Evolutionary conservation across 805 yeast genomes (phyloP).

Genomic region (Lipomyces spencermartinsiae): DNA sequence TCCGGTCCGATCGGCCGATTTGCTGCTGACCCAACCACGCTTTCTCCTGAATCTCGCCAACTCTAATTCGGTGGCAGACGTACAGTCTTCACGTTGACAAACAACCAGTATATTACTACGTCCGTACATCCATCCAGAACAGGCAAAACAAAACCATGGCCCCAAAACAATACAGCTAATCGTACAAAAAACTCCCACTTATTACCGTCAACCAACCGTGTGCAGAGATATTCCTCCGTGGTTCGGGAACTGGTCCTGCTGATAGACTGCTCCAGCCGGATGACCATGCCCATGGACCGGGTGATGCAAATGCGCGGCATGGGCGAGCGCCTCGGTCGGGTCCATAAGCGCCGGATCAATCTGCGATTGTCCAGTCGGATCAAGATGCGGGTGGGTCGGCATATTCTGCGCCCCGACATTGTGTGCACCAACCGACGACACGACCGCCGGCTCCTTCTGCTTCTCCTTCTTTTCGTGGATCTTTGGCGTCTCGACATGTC

Average conservation of each 20-base stretch:
- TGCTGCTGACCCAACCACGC: no score
- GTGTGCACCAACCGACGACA: neutral
- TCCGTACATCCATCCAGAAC: no score
- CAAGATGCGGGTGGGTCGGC: neutral
- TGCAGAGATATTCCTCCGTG: slow-evolving; percentile 3
- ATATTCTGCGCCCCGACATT: slow-evolving; percentile 2
- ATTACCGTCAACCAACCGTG: slow-evolving; percentile 12
- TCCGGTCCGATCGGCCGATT: no score
- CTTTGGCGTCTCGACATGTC: slow-evolving; percentile 34
- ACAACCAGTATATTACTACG: no score
- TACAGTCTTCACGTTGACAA: no score
- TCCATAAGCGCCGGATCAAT: slow-evolving; percentile 34
- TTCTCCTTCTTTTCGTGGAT: slow-evolving; percentile 31
- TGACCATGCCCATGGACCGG: slow-evolving; percentile 8
- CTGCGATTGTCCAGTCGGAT: neutral
- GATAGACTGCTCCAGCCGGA: slow-evolving; percentile 14
- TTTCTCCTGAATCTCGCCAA: no score
- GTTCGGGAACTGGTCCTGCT: slow-evolving; percentile 6
- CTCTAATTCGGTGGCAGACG: no score
- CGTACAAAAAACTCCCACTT: no score
- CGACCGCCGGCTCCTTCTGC: neutral
- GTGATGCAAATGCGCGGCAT: slow-evolving; percentile 14
- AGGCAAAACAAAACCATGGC: no score
- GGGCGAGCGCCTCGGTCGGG: slow-evolving; percentile 23
- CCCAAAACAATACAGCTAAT: neutral